phyloP scores from a whole-genome alignment of 768 basidiomycete genomes.

The Tylopilus subfusipes region DNA sequence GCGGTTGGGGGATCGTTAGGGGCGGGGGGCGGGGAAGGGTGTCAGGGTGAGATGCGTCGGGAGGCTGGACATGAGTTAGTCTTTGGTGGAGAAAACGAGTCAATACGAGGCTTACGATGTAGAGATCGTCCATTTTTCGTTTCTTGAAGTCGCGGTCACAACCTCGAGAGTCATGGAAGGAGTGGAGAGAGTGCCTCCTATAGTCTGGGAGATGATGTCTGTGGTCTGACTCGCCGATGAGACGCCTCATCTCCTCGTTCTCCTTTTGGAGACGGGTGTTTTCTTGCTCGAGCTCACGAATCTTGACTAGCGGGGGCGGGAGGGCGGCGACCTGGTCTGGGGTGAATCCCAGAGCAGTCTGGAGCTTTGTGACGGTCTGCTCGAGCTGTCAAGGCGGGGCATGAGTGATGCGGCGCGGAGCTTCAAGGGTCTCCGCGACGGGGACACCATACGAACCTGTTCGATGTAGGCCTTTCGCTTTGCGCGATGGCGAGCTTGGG shows the following conservation, averaged over 20 bases:
- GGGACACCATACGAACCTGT: conserved; percentile 49
- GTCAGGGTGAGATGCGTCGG: conserved; percentile 42
- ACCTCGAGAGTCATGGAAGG: conserved; percentile 46
- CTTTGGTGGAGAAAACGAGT: neutral
- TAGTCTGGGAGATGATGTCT: conserved; percentile 40
- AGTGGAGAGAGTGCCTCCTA: conserved; percentile 44
- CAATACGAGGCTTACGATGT: conserved; percentile 40
- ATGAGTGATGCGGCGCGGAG: conserved; percentile 5
- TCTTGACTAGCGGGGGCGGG: conserved; percentile 68
- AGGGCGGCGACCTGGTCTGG: conserved; percentile 73
- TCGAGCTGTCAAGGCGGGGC: conserved; percentile 53
- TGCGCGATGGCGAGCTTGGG: conserved; percentile 86
- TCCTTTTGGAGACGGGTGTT: conserved; percentile 67
- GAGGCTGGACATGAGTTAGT: conserved; percentile 33
- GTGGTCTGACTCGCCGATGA: conserved; percentile 49
- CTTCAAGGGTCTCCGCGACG: neutral
- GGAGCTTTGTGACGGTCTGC: conserved; percentile 80
- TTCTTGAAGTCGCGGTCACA: conserved; percentile 62
- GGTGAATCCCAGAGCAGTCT: conserved; percentile 66
- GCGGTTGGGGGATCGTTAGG: conserved; percentile 57
- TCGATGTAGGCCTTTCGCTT: conserved; percentile 93
- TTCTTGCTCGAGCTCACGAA: conserved; percentile 82
- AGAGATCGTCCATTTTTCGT: conserved; percentile 58
- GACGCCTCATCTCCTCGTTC: conserved; percentile 69
- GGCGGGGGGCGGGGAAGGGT: conserved; percentile 46